Percentiles rank a stretch among this genome's conserved stretches.
Evolutionary conservation across 1,139 yeast species (phyloP).

Genomic region (Sugiyamaella paludigena): DNA sequence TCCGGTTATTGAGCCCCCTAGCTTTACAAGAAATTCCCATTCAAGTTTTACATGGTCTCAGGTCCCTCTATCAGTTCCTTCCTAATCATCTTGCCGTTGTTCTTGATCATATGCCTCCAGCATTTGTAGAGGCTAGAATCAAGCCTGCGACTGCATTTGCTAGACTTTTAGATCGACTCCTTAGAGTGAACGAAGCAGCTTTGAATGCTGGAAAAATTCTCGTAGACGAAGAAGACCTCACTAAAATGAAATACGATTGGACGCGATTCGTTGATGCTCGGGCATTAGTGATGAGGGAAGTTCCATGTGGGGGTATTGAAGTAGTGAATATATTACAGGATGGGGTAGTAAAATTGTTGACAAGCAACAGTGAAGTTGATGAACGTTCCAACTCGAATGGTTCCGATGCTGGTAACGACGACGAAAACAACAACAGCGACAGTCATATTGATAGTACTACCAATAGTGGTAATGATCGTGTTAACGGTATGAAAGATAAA

Average conservation of each 20-base stretch:
- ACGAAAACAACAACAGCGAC: too few relatives aligned
- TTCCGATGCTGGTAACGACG: not conserved
- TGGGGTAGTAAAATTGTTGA: conserved; percentile 43
- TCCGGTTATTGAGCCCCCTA: conserved; percentile 63
- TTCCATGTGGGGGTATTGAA: conserved; percentile 49
- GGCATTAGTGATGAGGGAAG: conserved; percentile 52
- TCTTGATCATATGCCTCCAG: conserved; percentile 50
- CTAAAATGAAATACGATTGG: conserved; percentile 63
- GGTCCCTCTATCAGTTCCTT: conserved; percentile 34
- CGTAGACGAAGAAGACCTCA: conserved; percentile 46
- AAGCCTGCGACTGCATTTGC: conserved; percentile 58
- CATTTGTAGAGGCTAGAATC: conserved; percentile 52
- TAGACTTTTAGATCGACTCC: conserved; percentile 53
- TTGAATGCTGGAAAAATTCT: conserved; percentile 54
- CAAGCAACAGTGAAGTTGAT: not conserved
- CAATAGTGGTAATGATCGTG: conserved; percentile 1
- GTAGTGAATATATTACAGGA: conserved; percentile 44
- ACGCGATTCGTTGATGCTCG: conserved; percentile 48
- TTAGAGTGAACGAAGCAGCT: conserved; percentile 60
- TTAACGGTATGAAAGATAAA: conserved; percentile 16
- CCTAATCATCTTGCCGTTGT: conserved; percentile 30
- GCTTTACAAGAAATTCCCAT: conserved; percentile 62
- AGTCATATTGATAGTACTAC: conserved; percentile 1
- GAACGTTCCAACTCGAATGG: not conserved
- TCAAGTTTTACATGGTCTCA: conserved; percentile 46